Evolutionary conservation across 345 rosid genomes (phyloP).

Genomic region (Brassica incana): DNA sequence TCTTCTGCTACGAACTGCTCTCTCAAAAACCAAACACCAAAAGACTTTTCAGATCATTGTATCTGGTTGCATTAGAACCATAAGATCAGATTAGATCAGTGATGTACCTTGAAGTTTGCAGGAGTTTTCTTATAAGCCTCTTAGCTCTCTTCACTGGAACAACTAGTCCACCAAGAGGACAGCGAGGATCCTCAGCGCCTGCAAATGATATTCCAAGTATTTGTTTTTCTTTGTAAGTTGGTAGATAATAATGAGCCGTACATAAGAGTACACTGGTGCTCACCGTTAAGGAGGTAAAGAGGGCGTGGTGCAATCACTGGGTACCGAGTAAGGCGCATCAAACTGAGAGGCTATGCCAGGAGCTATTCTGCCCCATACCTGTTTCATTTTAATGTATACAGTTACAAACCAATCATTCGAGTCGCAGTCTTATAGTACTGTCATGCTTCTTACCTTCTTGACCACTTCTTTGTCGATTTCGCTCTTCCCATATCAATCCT

Average conservation of each 20-base stretch:
- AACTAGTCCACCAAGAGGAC: conserved; percentile 70
- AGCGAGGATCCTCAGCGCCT: conserved; percentile 58
- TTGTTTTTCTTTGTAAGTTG: neutral
- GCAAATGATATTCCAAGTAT: neutral
- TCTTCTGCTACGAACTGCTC: conserved; percentile 61
- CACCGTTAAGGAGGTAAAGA: conserved; percentile 72
- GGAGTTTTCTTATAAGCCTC: conserved; percentile 50
- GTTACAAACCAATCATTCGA: neutral
- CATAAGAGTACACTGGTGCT: conserved; percentile 4
- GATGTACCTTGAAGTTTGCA: conserved; percentile 57
- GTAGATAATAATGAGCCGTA: neutral
- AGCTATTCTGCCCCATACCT: conserved; percentile 95
- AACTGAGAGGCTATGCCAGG: conserved; percentile 81
- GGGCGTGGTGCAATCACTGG: conserved; percentile 75
- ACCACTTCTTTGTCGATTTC: conserved; percentile 78
- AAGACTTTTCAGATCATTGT: neutral
- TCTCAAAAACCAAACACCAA: neutral
- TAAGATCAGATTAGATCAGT: neutral
- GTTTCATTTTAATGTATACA: neutral
- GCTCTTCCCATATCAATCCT: conserved; percentile 55
- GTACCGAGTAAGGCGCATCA: conserved; percentile 72
- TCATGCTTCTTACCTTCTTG: conserved; percentile 52
- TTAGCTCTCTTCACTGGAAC: conserved; percentile 47
- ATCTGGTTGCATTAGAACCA: neutral
- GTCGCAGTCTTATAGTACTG: neutral